Conservation (phyloP, 257 asterid species). For the Pogostemon cablin region DNA sequence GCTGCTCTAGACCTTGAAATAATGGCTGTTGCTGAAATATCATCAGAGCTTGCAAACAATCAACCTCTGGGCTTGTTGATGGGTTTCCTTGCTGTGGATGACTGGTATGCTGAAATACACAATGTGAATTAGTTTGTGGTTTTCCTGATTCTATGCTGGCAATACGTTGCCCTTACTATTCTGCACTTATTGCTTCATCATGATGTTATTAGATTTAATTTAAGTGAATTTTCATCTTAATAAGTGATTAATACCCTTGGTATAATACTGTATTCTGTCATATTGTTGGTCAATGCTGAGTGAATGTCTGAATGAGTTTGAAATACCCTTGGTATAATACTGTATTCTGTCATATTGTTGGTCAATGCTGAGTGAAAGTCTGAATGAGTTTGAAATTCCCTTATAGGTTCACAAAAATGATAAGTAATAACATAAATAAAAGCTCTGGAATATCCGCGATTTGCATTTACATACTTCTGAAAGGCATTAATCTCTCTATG, state of each 20-base stretch:
- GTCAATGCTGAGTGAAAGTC: not conserved
- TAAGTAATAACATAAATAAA: not conserved
- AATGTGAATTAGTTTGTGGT: constrained; percentile 17
- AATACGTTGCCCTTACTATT: constrained; percentile 1
- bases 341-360: not conserved
- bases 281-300: not conserved
- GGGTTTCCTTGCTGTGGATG: constrained; percentile 97
- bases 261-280: not conserved
- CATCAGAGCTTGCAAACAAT: constrained; percentile 74
- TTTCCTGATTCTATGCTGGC: constrained; percentile 19
- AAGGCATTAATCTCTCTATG: not conserved
- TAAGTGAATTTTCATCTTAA: not conserved
- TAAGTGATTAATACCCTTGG: constrained; percentile 14
- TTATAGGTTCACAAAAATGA: not conserved
- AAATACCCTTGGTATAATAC: not conserved
- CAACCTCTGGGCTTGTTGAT: constrained; percentile 86
- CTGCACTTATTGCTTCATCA: constrained; percentile 20
- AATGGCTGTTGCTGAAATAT: constrained; percentile 74
- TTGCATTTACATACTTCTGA: not conserved
- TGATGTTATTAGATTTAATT: constrained; percentile 13
- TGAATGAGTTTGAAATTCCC: not conserved
- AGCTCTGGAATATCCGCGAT: constrained; percentile 2
- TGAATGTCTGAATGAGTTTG: not conserved
- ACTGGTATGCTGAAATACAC: constrained; percentile 64
- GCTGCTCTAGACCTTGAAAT: constrained; percentile 85